Conservation (phyloP, 2,329 filamentous ascomycete species). For the Metarhizium rileyi region DNA sequence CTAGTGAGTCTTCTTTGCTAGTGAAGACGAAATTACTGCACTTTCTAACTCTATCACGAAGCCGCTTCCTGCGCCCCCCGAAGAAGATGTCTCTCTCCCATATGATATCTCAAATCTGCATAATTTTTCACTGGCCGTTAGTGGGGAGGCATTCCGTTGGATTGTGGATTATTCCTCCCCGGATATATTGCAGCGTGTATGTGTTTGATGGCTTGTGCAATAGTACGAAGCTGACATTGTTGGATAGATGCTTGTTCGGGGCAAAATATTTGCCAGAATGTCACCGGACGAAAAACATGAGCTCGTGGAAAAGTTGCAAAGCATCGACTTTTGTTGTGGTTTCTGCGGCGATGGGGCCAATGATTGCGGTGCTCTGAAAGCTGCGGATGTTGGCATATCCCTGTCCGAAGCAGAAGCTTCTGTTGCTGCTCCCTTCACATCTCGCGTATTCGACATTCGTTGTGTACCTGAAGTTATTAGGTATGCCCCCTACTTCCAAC, state of each 20-base stretch:
- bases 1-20: slow-evolving; percentile 36
- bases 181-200: slow-evolving; percentile 61
- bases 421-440: slow-evolving; percentile 96
- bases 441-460: slow-evolving; percentile 87
- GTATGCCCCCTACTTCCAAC: slow-evolving; percentile 28
- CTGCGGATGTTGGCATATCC: slow-evolving; percentile 94
- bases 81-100: slow-evolving; percentile 72
- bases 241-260: slow-evolving; percentile 71
- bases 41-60: slow-evolving; percentile 22
- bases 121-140: slow-evolving; percentile 83
- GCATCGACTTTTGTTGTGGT: slow-evolving; percentile 87
- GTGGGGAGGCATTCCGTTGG: slow-evolving; percentile 93
- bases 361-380: slow-evolving; percentile 93
- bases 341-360: slow-evolving; percentile 98
- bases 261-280: slow-evolving; percentile 96
- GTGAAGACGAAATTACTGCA: not conserved
- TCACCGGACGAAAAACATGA: slow-evolving; percentile 98
- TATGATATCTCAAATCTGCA: slow-evolving; percentile 73
- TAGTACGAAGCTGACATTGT: not conserved
- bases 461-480: slow-evolving; percentile 89
- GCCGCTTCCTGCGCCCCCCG: slow-evolving; percentile 61
- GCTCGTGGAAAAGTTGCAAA: slow-evolving; percentile 91
- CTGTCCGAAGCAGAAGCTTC: slow-evolving; percentile 95
- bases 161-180: slow-evolving; percentile 81
- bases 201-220: slow-evolving; percentile 14